Evolutionary conservation across 306 rosid genomes (phyloP).

Genomic region (Vigna mungo): DNA sequence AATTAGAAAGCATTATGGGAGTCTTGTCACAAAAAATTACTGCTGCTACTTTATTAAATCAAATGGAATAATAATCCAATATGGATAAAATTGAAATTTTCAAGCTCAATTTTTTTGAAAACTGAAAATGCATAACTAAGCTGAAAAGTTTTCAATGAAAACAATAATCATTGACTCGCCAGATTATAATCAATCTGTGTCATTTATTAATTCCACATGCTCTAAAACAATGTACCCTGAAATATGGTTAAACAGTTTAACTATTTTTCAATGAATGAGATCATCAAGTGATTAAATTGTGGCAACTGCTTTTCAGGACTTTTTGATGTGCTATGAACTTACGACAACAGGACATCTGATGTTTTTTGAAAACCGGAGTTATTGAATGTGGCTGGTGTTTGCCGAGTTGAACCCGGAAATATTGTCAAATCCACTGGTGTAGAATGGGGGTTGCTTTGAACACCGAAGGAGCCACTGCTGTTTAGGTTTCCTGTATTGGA

Average conservation of each 20-base stretch:
- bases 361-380: conserved; percentile 49
- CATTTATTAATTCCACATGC: conserved; percentile 24
- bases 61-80: background rate
- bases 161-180: conserved; percentile 1
- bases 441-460: conserved; percentile 48
- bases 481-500: conserved; percentile 48
- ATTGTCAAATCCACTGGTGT: conserved; percentile 44
- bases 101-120: conserved; percentile 3
- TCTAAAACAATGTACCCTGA: conserved; percentile 1
- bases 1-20: background rate
- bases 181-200: background rate
- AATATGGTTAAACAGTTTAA: background rate
- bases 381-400: conserved; percentile 36
- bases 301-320: conserved; percentile 21
- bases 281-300: conserved; percentile 33
- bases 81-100: background rate
- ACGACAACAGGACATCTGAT: conserved; percentile 55
- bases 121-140: conserved; percentile 23
- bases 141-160: conserved; percentile 1
- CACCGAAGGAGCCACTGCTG: conserved; percentile 47
- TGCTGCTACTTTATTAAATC: background rate
- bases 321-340: conserved; percentile 47
- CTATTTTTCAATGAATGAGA: conserved; percentile 30
- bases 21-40: conserved; percentile 3
- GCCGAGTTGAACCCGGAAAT: conserved; percentile 51